Conservation (phyloP, 1,139 yeast species). For the Zygoascus hellenicus region DNA sequence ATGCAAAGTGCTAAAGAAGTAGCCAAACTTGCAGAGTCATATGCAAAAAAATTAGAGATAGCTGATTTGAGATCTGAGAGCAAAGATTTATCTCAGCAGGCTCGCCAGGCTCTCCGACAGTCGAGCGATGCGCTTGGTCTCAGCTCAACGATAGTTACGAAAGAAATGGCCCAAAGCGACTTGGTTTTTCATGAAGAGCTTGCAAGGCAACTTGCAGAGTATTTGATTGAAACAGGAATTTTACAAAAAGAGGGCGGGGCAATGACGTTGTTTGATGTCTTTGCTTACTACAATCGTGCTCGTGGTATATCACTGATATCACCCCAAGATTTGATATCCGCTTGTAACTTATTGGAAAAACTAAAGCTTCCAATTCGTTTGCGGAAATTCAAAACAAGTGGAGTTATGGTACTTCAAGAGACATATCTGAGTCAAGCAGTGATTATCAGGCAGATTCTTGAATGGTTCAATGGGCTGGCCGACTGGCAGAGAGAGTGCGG, state of each 20-base stretch:
- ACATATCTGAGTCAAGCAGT: conserved; percentile 33
- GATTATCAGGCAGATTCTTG: conserved; percentile 31
- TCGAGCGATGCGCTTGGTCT: conserved; percentile 33
- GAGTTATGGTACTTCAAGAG: conserved; percentile 45
- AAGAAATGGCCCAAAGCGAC: conserved; percentile 36
- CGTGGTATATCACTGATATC: conserved; percentile 55
- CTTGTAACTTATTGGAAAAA: conserved; percentile 44
- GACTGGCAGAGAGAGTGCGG: conserved; percentile 34
- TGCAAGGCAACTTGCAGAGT: conserved; percentile 56
- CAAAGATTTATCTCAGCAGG: conserved; percentile 15
- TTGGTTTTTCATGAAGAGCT: conserved; percentile 43
- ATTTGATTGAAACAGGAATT: conserved; percentile 36
- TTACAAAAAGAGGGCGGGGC: conserved; percentile 49
- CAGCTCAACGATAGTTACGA: conserved; percentile 33
- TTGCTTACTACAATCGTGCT: conserved; percentile 54
- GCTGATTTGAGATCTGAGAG: conserved; percentile 16
- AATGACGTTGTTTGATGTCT: conserved; percentile 55
- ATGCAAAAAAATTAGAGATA: conserved; percentile 34
- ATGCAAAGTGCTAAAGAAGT: conserved; percentile 76
- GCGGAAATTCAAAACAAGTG: conserved; percentile 36
- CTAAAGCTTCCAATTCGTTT: conserved; percentile 44
- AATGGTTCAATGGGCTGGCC: conserved; percentile 31
- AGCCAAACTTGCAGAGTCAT: conserved; percentile 50
- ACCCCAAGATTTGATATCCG: conserved; percentile 50
- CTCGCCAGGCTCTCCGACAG: conserved; percentile 28